Evolutionary conservation across 805 yeast species (phyloP).

Genomic region (Suhomyces tanzawaensis): DNA sequence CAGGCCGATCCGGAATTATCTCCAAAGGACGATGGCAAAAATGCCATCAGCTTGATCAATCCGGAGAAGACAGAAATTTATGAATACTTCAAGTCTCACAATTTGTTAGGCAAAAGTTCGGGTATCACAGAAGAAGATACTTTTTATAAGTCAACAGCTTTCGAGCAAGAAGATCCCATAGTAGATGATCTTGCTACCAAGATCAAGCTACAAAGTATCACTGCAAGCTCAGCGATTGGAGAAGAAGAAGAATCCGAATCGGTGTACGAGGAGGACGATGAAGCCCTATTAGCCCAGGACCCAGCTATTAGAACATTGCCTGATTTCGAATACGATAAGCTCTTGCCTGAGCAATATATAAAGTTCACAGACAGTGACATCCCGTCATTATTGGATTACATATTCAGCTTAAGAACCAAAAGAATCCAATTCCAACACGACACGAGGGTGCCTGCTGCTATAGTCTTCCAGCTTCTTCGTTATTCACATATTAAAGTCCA

Average conservation of each 20-base stretch:
- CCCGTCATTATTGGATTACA: constrained; percentile 47
- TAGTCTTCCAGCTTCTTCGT: constrained; percentile 66
- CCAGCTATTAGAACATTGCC: constrained; percentile 25
- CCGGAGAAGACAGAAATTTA: constrained; percentile 53
- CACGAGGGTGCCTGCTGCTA: constrained; percentile 63
- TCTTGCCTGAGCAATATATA: constrained; percentile 58
- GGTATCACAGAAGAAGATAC: constrained; percentile 8
- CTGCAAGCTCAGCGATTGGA: constrained; percentile 10
- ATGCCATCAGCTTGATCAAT: constrained; percentile 56
- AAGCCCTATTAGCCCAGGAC: constrained; percentile 24
- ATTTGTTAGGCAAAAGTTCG: constrained; percentile 18
- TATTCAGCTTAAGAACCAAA: constrained; percentile 44
- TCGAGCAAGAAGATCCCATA: constrained; percentile 10
- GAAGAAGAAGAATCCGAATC: constrained; percentile 20
- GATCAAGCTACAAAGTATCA: constrained; percentile 33
- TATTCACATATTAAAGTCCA: constrained; percentile 59
- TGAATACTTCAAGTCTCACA: constrained; percentile 57
- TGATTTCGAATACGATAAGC: constrained; percentile 55
- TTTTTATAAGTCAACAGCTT: constrained; percentile 5
- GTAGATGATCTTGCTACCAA: constrained; percentile 34
- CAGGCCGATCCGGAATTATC: constrained; percentile 61
- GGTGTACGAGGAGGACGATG: constrained; percentile 25
- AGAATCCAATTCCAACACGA: constrained; percentile 40
- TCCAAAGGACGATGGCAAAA: constrained; percentile 32
- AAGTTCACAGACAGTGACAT: constrained; percentile 59